Evolutionary conservation across 2,329 filamentous ascomycete species (phyloP).

Genomic region (Aureobasidium leucospermi): DNA sequence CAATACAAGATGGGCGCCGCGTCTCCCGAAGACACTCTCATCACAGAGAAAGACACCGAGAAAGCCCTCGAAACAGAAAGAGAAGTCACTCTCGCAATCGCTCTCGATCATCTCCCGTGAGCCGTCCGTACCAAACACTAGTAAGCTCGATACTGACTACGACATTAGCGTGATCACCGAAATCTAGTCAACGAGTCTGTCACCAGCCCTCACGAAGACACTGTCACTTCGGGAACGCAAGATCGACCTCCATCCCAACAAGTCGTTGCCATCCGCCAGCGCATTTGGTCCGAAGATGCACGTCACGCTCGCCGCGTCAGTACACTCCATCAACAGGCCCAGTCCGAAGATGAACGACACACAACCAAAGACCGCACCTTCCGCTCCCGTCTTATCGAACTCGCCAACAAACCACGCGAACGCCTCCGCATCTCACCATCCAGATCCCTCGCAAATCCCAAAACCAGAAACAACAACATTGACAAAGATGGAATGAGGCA

Average conservation of each 20-base stretch:
- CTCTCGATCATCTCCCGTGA: not conserved
- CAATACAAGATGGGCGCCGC: not conserved
- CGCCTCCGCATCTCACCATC: not conserved
- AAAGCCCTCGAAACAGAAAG: not conserved
- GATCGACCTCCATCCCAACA: not conserved
- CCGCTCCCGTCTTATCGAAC: not conserved
- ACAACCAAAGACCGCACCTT: not conserved
- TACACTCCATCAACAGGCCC: not conserved
- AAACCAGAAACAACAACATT: not conserved
- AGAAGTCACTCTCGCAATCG: not conserved
- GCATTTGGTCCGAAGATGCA: not conserved
- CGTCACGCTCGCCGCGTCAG: not conserved
- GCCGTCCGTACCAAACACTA: not conserved
- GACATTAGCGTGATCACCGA: not conserved
- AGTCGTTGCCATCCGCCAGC: not conserved
- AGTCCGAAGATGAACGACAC: not conserved
- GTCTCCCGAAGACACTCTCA: not conserved
- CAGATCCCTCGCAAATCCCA: not conserved
- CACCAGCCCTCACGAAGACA: not conserved
- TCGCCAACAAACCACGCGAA: not conserved
- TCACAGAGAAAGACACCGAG: not conserved
- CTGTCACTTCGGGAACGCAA: not conserved
- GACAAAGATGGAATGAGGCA: too few relatives aligned
- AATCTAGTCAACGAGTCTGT: not conserved
- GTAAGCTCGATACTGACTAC: not conserved